These are phyloP conservation scores for Ogataea philodendri DNA, from an alignment of 805 yeast species.

Conservation along the genomic window DNA sequence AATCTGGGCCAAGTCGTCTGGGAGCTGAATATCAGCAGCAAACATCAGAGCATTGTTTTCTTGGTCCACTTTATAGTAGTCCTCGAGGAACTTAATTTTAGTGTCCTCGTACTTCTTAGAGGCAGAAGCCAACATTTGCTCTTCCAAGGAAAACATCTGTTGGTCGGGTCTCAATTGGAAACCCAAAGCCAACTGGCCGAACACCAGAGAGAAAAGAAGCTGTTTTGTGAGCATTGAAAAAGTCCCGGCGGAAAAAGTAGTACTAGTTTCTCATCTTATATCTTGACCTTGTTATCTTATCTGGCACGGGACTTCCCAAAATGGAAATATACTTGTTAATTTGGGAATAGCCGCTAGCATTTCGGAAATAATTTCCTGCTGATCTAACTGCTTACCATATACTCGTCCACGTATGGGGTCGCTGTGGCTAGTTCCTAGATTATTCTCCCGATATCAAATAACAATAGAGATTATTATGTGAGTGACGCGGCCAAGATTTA, in stretches of 20 bases:
- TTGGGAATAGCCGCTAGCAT: too few relatives aligned
- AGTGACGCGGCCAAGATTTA: too few relatives aligned
- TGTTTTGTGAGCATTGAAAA: background rate
- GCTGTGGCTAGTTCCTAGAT: too few relatives aligned
- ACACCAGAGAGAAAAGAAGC: slow-evolving; percentile 1
- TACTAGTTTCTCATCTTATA: background rate
- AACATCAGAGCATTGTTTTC: slow-evolving; percentile 6
- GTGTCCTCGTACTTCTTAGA: slow-evolving; percentile 14
- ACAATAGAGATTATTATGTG: too few relatives aligned
- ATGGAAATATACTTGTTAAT: too few relatives aligned
- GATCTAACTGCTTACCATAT: too few relatives aligned
- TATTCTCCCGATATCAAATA: too few relatives aligned
- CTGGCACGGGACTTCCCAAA: too few relatives aligned
- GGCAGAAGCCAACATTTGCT: slow-evolving; percentile 1
- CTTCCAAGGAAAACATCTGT: background rate
- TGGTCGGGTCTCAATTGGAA: slow-evolving; percentile 1
- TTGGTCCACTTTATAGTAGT: slow-evolving; percentile 18
- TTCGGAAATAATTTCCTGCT: too few relatives aligned
- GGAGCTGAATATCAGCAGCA: slow-evolving; percentile 12
- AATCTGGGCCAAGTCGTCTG: slow-evolving; percentile 11
- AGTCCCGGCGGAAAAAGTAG: too few relatives aligned
- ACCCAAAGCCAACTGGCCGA: background rate
- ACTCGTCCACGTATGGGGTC: too few relatives aligned
- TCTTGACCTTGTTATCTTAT: background rate
- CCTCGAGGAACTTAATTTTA: slow-evolving; percentile 21